Conservation (phyloP, 352 stramenopile species). For the Nothophytophthora sp. region DNA sequence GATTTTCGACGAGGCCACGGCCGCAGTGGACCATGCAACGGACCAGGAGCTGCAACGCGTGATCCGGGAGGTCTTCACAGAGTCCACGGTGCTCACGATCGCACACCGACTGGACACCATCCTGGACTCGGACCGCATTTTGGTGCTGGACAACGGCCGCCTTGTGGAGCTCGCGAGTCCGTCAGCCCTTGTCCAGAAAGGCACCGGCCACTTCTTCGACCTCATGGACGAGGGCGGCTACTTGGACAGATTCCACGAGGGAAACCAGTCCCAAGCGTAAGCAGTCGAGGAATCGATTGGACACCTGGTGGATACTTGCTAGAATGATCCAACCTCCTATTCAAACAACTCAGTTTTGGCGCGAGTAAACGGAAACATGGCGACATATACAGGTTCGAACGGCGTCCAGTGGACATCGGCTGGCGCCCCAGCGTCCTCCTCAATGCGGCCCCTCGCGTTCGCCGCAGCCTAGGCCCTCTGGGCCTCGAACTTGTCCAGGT, state of each 20-base stretch:
- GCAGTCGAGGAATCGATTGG: too few relatives aligned
- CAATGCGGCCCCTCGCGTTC: too few relatives aligned
- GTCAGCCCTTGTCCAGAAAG: slow-evolving; percentile 42
- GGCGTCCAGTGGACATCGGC: too few relatives aligned
- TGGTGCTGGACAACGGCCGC: slow-evolving; percentile 74
- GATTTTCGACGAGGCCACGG: slow-evolving; percentile 83
- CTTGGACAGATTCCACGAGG: slow-evolving; percentile 25
- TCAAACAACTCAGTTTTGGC: too few relatives aligned
- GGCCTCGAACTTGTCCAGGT: slow-evolving; percentile 17
- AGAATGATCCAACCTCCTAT: too few relatives aligned
- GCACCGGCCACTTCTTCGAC: slow-evolving; percentile 48
- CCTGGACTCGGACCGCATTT: slow-evolving; percentile 77
- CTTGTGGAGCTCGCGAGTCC: slow-evolving; percentile 89
- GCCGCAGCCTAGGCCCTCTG: too few relatives aligned
- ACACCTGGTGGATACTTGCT: too few relatives aligned
- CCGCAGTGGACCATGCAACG: slow-evolving; percentile 82
- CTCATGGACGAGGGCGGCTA: slow-evolving; percentile 52
- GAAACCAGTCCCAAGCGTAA: too few relatives aligned
- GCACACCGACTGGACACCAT: slow-evolving; percentile 98
- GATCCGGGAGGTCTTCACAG: slow-evolving; percentile 84
- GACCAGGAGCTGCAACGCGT: slow-evolving; percentile 60
- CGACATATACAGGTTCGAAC: too few relatives aligned
- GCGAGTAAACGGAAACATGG: too few relatives aligned
- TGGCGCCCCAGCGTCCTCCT: too few relatives aligned
- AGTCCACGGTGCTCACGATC: slow-evolving; percentile 95